Conservation (phyloP, 169 alveolate genomes). For the Eimeria praecox region DNA sequence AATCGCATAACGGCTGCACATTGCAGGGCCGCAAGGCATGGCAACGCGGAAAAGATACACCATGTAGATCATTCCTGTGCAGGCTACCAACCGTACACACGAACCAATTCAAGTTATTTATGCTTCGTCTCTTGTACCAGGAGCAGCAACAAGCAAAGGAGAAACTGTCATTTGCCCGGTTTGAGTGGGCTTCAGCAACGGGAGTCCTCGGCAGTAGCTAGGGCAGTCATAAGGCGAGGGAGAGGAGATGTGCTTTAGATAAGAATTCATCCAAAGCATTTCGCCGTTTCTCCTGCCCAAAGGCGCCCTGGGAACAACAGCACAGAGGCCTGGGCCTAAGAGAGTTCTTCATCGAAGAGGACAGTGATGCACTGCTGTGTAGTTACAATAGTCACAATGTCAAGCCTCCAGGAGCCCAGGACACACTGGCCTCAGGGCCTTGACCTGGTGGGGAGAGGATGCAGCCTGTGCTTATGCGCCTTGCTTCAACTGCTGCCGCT, state of each 20-base stretch:
- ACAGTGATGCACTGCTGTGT: too few relatives aligned
- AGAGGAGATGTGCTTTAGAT: not conserved
- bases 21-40: not conserved
- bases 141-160: not conserved
- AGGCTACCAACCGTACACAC: not conserved
- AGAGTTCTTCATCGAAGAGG: too few relatives aligned
- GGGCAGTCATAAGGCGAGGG: not conserved
- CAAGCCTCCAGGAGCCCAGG: too few relatives aligned
- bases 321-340: not conserved
- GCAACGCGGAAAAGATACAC: not conserved
- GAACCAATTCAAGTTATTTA: not conserved
- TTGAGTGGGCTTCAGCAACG: not conserved
- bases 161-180: not conserved
- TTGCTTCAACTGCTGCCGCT: not conserved
- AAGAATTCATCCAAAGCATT: not conserved
- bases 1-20: not conserved
- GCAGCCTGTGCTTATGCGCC: not conserved
- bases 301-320: not conserved
- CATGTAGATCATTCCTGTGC: not conserved
- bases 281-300: not conserved
- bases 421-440: too few relatives aligned
- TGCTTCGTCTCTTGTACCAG: not conserved
- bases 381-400: too few relatives aligned
- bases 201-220: not conserved
- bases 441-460: not conserved